Evolutionary conservation across 352 stramenopile species (phyloP).

Genomic region (Phytophthora megakarya): DNA sequence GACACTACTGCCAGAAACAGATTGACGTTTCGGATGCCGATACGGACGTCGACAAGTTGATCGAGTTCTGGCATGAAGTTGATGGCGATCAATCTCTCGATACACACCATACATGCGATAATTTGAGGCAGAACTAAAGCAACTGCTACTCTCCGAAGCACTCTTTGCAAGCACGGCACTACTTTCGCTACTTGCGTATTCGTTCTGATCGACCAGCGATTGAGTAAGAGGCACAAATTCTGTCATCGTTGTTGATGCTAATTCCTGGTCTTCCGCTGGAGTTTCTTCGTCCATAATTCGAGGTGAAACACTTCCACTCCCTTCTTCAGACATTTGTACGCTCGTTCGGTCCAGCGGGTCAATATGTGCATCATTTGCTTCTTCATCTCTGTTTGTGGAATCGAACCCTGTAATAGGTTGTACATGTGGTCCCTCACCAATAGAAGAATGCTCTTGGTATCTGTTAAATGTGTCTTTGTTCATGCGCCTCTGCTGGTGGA

Average conservation of each 20-base stretch:
- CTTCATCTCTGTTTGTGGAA: background rate
- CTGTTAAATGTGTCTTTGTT: conserved; percentile 1
- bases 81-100: conserved; percentile 24
- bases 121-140: conserved; percentile 8
- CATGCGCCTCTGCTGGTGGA: conserved; percentile 31
- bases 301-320: conserved; percentile 7
- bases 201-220: conserved; percentile 8
- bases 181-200: conserved; percentile 11
- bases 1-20: conserved; percentile 33
- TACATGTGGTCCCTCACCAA: background rate
- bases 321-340: conserved; percentile 18
- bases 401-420: background rate
- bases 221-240: conserved; percentile 8
- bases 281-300: background rate
- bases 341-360: background rate
- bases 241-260: background rate
- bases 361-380: background rate
- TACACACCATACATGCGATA: conserved; percentile 6
- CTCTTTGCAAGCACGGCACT: conserved; percentile 11
- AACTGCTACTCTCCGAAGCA: conserved; percentile 24
- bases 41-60: background rate
- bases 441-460: conserved; percentile 1
- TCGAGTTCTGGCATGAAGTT: conserved; percentile 7
- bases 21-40: conserved; percentile 1
- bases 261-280: background rate